Conservation (phyloP, 192 early-diverging fungal genomes). For the Backusella morwellensis region DNA sequence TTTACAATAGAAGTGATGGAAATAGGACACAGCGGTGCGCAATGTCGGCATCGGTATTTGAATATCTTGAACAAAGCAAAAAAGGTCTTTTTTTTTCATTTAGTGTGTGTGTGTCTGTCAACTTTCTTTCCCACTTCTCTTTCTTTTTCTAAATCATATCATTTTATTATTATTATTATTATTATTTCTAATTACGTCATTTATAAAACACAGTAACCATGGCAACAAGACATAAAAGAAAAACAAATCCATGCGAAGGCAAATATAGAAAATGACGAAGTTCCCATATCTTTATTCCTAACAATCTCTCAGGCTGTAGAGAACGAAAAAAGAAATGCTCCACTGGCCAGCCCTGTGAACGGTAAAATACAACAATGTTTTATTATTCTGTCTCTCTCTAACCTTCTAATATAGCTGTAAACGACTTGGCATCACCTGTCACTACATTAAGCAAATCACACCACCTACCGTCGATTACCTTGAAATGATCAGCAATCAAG, state of each 20-base stretch:
- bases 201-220: neutral
- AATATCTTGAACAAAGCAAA: neutral
- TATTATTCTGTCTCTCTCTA: neutral
- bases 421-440: conserved; percentile 11
- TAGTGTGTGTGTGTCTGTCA: neutral
- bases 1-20: neutral
- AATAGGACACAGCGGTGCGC: neutral
- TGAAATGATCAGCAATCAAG: conserved; percentile 6
- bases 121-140: neutral
- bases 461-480: conserved; percentile 4
- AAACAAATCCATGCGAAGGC: conserved; percentile 16
- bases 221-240: conserved; percentile 3
- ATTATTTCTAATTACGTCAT: neutral
- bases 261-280: neutral
- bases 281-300: neutral
- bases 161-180: neutral
- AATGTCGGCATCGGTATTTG: neutral
- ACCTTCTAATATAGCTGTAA: neutral
- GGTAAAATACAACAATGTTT: neutral
- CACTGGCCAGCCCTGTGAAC: conserved; percentile 1
- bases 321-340: conserved; percentile 21
- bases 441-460: neutral
- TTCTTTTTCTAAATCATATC: neutral
- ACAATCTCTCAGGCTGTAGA: neutral
- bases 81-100: neutral